Evolutionary conservation across 2,329 filamentous ascomycete genomes (phyloP), one percentile per base, ranked within the genome.

Genomic region (Aspergillus carbonarius): DNA sequence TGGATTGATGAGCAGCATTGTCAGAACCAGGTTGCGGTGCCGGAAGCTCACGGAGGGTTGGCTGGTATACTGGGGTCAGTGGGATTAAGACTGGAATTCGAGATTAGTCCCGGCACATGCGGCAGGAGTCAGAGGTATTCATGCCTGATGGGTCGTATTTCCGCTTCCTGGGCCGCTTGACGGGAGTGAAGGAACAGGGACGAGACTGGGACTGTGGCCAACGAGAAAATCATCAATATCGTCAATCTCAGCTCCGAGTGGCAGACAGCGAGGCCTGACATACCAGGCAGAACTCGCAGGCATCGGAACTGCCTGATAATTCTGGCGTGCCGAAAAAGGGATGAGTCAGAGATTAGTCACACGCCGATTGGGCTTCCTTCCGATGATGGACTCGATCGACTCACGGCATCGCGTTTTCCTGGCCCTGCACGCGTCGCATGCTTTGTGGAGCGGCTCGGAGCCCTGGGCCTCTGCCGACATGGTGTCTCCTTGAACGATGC

Each of bases 371-470:
- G 32, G 40, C 10, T 51, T 35, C 17, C 13, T 15, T 47, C n/a
- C 42, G 23, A 23, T 20, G 18, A 20, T 20, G 18, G 18, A 20
- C 40, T 44, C 25, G 44, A 48, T 27, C 15, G 25, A 54, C 56
- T 54, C 25, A 58, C 56, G 40, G 44, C 56, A 58, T 32, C 56
- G 56, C 17, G 46, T 54, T 39, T 58, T 58, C 17, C 44, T 54
- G 15, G 50, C n/a, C 12, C 56, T 51, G 34, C 56, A 58, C 17
- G 50, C 34, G 37, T 58, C 56, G 34, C 56, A 58, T 5, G 56
- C 50, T 17, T 58, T 58, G 25, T 58, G 42, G 15, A 58, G 0
- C 65, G 50, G 35, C 10, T 39, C 50, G 25, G 50, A 53, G 34
- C 50, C 39, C 40, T 23, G 27, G n/a, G 13, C 15, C 15, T n/a